A percentile compares a stretch with the other conserved stretches of the same genome.
Evolutionary conservation across 164 flowering plant genomes (phyloP).

Genomic region (Hamamelis virginiana): DNA sequence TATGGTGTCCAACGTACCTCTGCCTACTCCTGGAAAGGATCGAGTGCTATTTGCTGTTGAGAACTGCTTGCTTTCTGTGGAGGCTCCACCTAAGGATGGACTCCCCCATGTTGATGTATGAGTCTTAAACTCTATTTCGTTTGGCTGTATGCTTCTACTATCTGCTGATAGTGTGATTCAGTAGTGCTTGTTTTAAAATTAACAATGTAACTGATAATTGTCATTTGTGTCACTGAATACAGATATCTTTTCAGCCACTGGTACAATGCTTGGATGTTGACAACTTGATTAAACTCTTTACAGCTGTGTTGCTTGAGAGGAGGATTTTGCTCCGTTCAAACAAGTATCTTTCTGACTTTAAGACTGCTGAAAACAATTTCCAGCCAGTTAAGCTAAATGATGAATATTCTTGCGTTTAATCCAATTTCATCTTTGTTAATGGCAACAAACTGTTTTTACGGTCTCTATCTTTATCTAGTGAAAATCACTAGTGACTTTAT

Average conservation of each 20-base stretch:
- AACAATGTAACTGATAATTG: background rate
- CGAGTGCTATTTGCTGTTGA: constrained; percentile 88
- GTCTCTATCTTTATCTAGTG: background rate
- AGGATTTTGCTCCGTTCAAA: constrained; percentile 87
- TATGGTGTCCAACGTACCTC: constrained; percentile 82
- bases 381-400: background rate
- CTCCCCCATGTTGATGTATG: constrained; percentile 98
- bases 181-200: background rate
- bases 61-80: constrained; percentile 82
- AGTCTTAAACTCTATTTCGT: constrained; percentile 1
- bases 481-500: background rate
- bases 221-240: constrained; percentile 32
- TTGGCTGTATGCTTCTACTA: background rate
- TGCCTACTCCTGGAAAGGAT: constrained; percentile 95
- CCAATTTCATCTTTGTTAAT: background rate
- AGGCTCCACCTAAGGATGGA: constrained; percentile 92
- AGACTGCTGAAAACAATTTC: background rate
- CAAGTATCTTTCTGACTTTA: constrained; percentile 52
- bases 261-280: constrained; percentile 95
- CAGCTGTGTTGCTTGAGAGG: constrained; percentile 94
- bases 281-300: constrained; percentile 79
- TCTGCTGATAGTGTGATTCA: background rate
- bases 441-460: background rate
- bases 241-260: constrained; percentile 95
- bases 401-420: background rate